Evolutionary conservation across 2,329 filamentous ascomycete genomes (phyloP).

Genomic region (Westerdykella aurantiaca): DNA sequence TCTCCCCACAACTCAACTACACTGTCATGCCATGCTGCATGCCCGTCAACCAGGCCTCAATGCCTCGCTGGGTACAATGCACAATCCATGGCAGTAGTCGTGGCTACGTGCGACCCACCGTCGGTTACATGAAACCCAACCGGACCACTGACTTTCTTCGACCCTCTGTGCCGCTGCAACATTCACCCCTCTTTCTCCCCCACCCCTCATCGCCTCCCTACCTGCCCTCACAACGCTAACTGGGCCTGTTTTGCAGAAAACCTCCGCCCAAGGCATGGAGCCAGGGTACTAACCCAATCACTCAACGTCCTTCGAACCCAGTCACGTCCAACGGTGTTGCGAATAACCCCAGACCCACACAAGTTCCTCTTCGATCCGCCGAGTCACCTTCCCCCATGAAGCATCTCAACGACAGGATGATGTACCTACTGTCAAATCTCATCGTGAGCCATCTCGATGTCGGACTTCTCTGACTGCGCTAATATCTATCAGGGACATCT

Average conservation of each 20-base stretch:
- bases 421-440: conserved; percentile 55
- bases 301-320: conserved; percentile 48
- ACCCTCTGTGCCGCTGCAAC: conserved; percentile 25
- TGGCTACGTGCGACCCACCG: conserved; percentile 23
- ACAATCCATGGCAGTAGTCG: conserved; percentile 11
- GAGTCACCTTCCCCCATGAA: conserved; percentile 51
- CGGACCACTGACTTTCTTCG: too few species aligned
- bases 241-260: conserved; percentile 36
- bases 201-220: conserved; percentile 3
- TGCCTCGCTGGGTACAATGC: conserved; percentile 4
- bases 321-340: conserved; percentile 51
- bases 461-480: conserved; percentile 3
- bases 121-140: conserved; percentile 24
- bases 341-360: conserved; percentile 38
- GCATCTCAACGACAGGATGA: conserved; percentile 55
- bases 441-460: conserved; percentile 44
- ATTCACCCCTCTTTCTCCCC: conserved; percentile 7
- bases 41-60: conserved; percentile 13
- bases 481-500: conserved; percentile 46
- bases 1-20: not conserved
- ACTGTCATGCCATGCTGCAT: not conserved
- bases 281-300: conserved; percentile 56
- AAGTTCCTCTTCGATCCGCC: conserved; percentile 28
- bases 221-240: conserved; percentile 22
- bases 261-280: conserved; percentile 55